Conservation (phyloP, 1,284 basidiomycete species). For the Sanghuangporus sanghuang region DNA sequence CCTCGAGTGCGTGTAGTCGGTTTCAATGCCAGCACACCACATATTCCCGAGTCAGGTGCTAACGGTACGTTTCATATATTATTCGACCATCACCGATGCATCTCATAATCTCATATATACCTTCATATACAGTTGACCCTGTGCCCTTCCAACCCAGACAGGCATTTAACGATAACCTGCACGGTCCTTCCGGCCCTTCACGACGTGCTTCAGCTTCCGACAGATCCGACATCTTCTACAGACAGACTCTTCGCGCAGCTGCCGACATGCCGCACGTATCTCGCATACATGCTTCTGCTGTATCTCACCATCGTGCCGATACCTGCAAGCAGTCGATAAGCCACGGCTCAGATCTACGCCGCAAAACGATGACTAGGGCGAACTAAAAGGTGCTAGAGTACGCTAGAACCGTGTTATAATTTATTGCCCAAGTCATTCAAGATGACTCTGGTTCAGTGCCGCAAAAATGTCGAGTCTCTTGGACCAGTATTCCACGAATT, state of each 20-base stretch:
- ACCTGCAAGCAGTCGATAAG: background rate
- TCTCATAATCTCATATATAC: background rate
- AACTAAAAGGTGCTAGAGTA: background rate
- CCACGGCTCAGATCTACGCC: background rate
- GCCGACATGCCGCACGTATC: background rate
- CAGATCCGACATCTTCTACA: background rate
- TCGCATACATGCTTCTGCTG: background rate
- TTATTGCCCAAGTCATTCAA: too few species aligned
- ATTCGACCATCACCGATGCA: background rate
- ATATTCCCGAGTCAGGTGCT: background rate
- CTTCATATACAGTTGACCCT: background rate
- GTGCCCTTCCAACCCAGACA: background rate
- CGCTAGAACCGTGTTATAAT: too few species aligned
- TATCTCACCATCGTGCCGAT: background rate
- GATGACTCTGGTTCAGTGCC: too few species aligned
- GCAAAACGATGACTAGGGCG: background rate
- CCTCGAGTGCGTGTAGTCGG: constrained; percentile 2
- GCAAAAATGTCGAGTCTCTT: too few species aligned
- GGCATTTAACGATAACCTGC: background rate
- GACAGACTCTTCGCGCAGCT: background rate
- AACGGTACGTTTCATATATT: background rate
- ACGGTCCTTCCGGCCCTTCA: background rate
- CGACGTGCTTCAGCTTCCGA: background rate
- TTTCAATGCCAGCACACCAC: background rate
- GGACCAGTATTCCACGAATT: too few species aligned